A percentile compares a stretch with the other conserved stretches of the same genome.
These are phyloP conservation scores for Dactylella cylindrospora DNA, from an alignment of 2,329 filamentous ascomycete genomes.

Conservation along the genomic window DNA sequence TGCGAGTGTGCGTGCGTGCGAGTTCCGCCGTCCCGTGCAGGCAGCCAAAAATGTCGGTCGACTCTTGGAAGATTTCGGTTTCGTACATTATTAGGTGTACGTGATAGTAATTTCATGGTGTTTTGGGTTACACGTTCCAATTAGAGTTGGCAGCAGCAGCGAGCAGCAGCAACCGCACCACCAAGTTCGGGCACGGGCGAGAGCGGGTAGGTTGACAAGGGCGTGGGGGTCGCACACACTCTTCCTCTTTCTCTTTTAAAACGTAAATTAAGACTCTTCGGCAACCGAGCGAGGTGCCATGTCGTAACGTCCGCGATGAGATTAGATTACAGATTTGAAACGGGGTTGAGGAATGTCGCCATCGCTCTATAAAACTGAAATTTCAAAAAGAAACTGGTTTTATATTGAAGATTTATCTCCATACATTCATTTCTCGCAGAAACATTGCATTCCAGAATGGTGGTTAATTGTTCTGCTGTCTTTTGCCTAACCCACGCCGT, in stretches of 20 bases:
- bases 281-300: constrained; percentile 42
- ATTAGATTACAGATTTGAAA: constrained; percentile 14
- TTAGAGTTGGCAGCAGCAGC: constrained; percentile 39
- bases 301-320: constrained; percentile 35
- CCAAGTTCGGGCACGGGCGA: neutral
- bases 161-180: constrained; percentile 3
- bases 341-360: constrained; percentile 25
- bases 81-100: constrained; percentile 14
- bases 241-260: neutral
- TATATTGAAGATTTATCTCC: constrained; percentile 4
- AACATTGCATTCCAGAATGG: too few species aligned
- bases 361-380: constrained; percentile 9
- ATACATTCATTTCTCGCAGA: too few species aligned
- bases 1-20: constrained; percentile 7
- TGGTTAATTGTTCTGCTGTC: too few species aligned
- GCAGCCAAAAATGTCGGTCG: neutral
- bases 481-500: too few species aligned
- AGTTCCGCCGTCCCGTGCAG: neutral
- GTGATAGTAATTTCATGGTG: constrained; percentile 31
- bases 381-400: constrained; percentile 4
- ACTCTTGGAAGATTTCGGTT: neutral
- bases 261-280: constrained; percentile 24
- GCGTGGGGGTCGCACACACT: constrained; percentile 41
- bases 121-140: constrained; percentile 45
- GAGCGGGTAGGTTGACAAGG: constrained; percentile 12